Evolutionary conservation across 805 yeast genomes (phyloP).

Genomic region (Candida awuae): DNA sequence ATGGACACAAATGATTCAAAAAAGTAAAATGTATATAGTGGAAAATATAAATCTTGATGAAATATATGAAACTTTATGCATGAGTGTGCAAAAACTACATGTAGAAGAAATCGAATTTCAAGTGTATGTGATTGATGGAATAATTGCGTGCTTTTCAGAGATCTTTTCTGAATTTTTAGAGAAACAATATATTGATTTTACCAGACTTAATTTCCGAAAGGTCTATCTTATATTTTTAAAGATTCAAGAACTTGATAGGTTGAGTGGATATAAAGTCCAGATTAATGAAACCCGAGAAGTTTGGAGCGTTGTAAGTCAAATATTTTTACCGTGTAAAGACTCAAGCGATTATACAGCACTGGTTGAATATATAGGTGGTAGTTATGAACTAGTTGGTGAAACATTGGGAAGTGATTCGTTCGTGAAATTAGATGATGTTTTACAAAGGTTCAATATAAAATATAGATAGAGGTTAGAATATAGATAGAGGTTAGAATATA

Average conservation of each 20-base stretch:
- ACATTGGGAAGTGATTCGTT: neutral
- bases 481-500: too few species aligned
- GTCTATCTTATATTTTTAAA: slow-evolving; percentile 14
- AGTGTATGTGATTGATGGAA: slow-evolving; percentile 19
- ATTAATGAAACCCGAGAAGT: slow-evolving; percentile 21
- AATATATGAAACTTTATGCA: neutral
- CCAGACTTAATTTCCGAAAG: slow-evolving; percentile 12
- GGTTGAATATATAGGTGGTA: slow-evolving; percentile 2
- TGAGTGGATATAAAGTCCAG: slow-evolving; percentile 5
- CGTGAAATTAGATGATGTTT: slow-evolving; percentile 1
- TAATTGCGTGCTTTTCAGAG: slow-evolving; percentile 19
- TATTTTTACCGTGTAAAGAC: slow-evolving; percentile 7
- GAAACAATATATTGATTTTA: slow-evolving; percentile 5
- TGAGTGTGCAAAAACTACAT: neutral
- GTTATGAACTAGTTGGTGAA: neutral
- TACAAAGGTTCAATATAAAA: slow-evolving; percentile 1
- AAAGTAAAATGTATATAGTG: neutral
- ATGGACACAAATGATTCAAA: neutral
- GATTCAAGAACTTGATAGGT: slow-evolving; percentile 10
- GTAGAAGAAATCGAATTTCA: neutral
- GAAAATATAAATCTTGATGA: neutral
- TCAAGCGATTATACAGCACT: neutral
- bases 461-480: neutral
- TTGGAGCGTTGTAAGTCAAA: slow-evolving; percentile 4
- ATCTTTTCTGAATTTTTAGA: slow-evolving; percentile 17